Base-by-base conservation (phyloP, 768 basidiomycete species). In the Mycena albidolilacea region DNA sequence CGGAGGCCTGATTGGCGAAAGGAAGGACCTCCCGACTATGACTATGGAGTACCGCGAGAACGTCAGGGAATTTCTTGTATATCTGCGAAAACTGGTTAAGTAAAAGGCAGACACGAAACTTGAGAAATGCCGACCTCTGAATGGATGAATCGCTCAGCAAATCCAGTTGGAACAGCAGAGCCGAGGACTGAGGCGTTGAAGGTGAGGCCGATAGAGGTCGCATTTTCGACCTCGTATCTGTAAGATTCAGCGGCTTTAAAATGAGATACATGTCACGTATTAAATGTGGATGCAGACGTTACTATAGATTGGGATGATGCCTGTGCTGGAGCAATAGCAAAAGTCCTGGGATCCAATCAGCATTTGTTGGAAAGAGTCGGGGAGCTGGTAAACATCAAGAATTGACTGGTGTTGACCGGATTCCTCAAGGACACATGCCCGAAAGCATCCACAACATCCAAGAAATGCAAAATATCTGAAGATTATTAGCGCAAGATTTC, bases 361-460 rank as follows among this genome's bases (percentile, higher is more conserved):
- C 19, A 30, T 21, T 37, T 38, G 7, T 30, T 30, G 48, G 7
- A 63, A 52, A 12, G 52, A 8, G 21, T 17, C 14, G 19, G 21
- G 8, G 41, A 14, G 6, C 8, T 14, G 15, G 64, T 72, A 19
- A n/a, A 78, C 77, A 78, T 76, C 35, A 78, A 59, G 64, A 78
- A 78, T 64, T 78, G 69, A 43, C 74, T 78, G 0, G 71, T 14
- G 69, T 78, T 78, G 10, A 30, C 72, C 1, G 77, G 77, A 64
- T 76, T 78, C 15, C 77, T 74, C 19, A 76, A 64, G 7, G 75
- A 76, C n/a, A 76, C 66, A 55, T 78, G 77, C n/a, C 77, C 77
- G 38, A 76, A 76, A 6, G 77, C 77, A 54, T 78, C 77, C 8
- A 78, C 76, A 14, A 78, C 72, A 39, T 75, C 70, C 43, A 78